These are phyloP conservation scores for Biscogniauxia marginata DNA, from an alignment of 2,329 filamentous ascomycete species.

Conservation along the genomic window DNA sequence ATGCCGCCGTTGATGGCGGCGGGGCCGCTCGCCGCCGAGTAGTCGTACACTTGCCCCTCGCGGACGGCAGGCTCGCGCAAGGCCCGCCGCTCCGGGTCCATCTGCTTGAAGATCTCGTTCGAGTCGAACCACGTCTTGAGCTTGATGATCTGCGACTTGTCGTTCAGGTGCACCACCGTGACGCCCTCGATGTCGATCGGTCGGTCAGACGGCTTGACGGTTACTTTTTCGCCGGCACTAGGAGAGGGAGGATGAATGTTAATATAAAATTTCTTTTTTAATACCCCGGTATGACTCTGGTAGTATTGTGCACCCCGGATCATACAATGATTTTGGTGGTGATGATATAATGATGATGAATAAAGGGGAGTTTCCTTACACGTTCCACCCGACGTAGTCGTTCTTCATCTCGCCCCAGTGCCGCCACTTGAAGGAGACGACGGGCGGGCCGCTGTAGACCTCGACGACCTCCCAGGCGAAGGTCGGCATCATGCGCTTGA, in stretches of 20 bases:
- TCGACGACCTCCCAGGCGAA: slow-evolving; percentile 72
- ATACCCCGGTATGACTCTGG: not conserved
- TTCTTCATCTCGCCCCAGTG: slow-evolving; percentile 68
- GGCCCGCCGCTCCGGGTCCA: slow-evolving; percentile 33
- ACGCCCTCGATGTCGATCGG: slow-evolving; percentile 63
- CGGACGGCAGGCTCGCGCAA: slow-evolving; percentile 1
- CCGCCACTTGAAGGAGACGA: slow-evolving; percentile 63
- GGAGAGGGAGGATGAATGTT: not conserved
- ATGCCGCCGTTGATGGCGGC: not conserved
- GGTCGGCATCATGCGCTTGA: slow-evolving; percentile 71
- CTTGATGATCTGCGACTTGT: slow-evolving; percentile 54
- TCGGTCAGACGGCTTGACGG: slow-evolving; percentile 58
- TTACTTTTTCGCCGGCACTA: slow-evolving; percentile 64
- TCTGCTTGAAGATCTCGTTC: slow-evolving; percentile 65
- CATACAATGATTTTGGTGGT: no score
- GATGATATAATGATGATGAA: not conserved
- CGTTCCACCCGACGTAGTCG: slow-evolving; percentile 64
- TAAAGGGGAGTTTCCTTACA: slow-evolving; percentile 43
- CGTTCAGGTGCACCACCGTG: slow-evolving; percentile 60
- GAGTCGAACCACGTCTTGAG: slow-evolving; percentile 67
- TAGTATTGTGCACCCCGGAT: no score
- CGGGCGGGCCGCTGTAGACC: slow-evolving; percentile 64
- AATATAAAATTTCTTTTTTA: not conserved
- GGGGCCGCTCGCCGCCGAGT: not conserved
- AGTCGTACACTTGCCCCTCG: not conserved